These are phyloP conservation scores for Lactarius hengduanensis DNA, from an alignment of 768 basidiomycete genomes.

Conservation along the genomic window DNA sequence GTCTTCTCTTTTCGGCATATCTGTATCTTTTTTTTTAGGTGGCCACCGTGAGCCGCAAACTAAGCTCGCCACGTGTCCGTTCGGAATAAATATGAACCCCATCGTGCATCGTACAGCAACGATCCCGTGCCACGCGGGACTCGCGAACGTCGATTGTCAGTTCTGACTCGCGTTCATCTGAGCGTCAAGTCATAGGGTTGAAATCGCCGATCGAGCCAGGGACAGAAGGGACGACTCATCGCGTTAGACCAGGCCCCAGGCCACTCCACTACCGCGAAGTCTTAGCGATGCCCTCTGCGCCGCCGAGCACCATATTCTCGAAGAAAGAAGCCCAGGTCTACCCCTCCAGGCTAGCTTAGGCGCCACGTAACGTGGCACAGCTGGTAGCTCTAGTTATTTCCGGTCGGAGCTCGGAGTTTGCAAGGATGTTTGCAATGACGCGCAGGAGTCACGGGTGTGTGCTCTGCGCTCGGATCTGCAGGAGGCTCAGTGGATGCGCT, in stretches of 20 bases:
- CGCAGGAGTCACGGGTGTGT: not conserved
- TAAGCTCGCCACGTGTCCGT: not conserved
- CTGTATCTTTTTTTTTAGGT: not conserved
- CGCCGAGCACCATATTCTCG: not conserved
- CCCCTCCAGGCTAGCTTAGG: not conserved
- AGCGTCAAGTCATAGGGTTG: slow-evolving; percentile 1
- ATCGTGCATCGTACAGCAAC: not conserved
- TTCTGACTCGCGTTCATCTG: not conserved
- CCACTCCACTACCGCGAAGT: not conserved
- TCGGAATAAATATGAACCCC: not conserved
- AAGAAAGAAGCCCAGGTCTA: not conserved
- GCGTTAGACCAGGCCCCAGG: not conserved
- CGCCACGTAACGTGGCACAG: not conserved
- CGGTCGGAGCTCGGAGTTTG: slow-evolving; percentile 25
- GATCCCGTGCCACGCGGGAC: not conserved
- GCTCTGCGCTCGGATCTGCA: slow-evolving; percentile 4
- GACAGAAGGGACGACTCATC: not conserved
- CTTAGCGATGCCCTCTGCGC: not conserved
- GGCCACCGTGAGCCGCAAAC: not conserved
- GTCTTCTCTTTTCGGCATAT: not conserved
- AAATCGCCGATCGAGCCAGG: slow-evolving; percentile 2
- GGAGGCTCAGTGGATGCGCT: slow-evolving; percentile 1
- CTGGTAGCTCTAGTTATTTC: not conserved
- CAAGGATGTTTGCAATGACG: slow-evolving; percentile 2
- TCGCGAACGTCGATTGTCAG: not conserved